Evolutionary conservation across 139 green algal species (phyloP).

Genomic region (Asterochloris sp.): DNA sequence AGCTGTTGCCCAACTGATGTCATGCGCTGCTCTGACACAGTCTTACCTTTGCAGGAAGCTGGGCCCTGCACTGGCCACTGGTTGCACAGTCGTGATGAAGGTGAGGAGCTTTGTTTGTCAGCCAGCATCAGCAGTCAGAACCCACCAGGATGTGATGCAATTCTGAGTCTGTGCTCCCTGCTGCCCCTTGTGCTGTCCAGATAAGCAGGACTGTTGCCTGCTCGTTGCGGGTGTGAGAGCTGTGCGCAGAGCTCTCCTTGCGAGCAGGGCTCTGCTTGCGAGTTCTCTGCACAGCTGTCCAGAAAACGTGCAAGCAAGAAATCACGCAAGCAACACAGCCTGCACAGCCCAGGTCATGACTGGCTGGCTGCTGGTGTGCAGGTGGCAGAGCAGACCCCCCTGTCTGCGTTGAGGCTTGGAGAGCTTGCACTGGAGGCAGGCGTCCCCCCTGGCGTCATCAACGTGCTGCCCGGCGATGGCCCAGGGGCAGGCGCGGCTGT

Average conservation of each 20-base stretch:
- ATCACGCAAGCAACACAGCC: too few species aligned
- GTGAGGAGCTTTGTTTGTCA: not conserved
- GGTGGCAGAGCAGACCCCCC: slow-evolving; percentile 54
- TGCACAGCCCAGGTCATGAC: too few species aligned
- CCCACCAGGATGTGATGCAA: not conserved
- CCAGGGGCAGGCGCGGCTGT: slow-evolving; percentile 55
- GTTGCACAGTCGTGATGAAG: slow-evolving; percentile 55
- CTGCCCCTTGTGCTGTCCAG: not conserved
- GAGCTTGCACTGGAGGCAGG: slow-evolving; percentile 66
- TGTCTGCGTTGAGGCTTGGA: slow-evolving; percentile 57
- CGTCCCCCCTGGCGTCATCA: slow-evolving; percentile 67
- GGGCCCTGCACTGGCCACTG: slow-evolving; percentile 47
- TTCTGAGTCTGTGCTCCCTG: not conserved
- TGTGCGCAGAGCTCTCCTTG: not conserved
- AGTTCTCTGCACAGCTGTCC: too few species aligned
- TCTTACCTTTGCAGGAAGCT: slow-evolving; percentile 30
- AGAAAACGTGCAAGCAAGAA: too few species aligned
- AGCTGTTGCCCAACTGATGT: too few species aligned
- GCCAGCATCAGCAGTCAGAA: not conserved
- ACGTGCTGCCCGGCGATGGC: slow-evolving; percentile 65
- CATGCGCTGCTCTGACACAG: too few species aligned
- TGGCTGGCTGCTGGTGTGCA: not conserved
- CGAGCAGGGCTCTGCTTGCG: too few species aligned
- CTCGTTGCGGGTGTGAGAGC: not conserved
- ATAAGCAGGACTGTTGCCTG: not conserved